Evolutionary conservation across 495 filamentous ascomycete genomes (phyloP), one percentile per base, ranked within the genome.

Genomic region (Diplogelasinospora grovesii): DNA sequence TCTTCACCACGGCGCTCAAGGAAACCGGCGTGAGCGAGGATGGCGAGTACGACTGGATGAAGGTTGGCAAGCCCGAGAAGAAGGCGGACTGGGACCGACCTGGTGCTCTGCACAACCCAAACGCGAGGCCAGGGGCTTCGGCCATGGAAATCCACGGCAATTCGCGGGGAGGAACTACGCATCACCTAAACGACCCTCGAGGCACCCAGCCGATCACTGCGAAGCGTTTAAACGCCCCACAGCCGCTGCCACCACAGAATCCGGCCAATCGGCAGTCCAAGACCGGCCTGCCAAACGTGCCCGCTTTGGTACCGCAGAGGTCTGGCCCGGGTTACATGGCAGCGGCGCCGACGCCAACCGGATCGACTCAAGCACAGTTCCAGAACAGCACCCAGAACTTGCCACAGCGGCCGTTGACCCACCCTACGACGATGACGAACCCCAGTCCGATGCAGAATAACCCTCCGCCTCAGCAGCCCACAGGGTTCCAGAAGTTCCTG

Each of bases 1-100:
- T 99, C 22, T 89, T 99, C 71, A 94, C 92, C 2, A 84, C 94
- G 63, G 87, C 92, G n/a, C 74, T 97, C 30, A 94, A 95, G 74
- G 86, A 87, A 47, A 84, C 84, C 5, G 89, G 89, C 26, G 89
- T 94, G 49, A 83, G 96, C 9, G 92, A 99, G 53, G 92, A 99
- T 69, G 92, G 93, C 45, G 93, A 99, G 58, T 99, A 97, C 60
- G 92, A 99, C 64, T 99, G 92, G 92, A 96, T 97, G 93, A 96
- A 95, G 75, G 73, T 94, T 42, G 92, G 87, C 72, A 93, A 94
- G 60, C 89, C 89, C 46, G 90, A 97, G 66, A 85, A 84, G 53
- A 94, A 94, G 70, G 80, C 82, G 46, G 86, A 93, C 63, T 78
- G 84, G 32, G 83, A 86, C 19, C 79, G 83, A 34, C 46, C 51